Evolutionary conservation across 2,329 filamentous ascomycete species (phyloP).

Genomic region (Phialemonium atrogriseum): DNA sequence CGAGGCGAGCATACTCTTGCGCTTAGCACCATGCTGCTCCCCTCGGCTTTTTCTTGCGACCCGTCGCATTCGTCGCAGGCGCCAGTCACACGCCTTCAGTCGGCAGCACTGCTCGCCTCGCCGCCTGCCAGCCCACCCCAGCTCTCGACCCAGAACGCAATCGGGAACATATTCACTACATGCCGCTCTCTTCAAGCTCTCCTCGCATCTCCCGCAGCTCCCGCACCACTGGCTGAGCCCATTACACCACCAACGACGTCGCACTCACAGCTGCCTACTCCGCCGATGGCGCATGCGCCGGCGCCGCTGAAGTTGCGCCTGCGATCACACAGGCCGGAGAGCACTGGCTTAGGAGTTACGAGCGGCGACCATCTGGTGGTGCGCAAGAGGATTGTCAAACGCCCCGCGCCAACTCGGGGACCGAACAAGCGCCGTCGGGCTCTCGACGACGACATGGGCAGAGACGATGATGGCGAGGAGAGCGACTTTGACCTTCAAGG

Average conservation of each 20-base stretch:
- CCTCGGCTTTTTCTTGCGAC: slow-evolving; percentile 51
- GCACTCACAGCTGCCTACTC: slow-evolving; percentile 41
- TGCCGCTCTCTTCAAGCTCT: slow-evolving; percentile 55
- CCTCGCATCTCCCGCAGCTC: slow-evolving; percentile 34
- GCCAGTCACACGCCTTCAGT: slow-evolving; percentile 34
- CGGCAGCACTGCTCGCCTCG: slow-evolving; percentile 44
- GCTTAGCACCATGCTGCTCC: slow-evolving; percentile 53
- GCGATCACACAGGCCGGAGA: slow-evolving; percentile 33
- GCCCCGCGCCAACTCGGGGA: slow-evolving; percentile 32
- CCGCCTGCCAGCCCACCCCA: slow-evolving; percentile 50
- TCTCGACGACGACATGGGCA: slow-evolving; percentile 36
- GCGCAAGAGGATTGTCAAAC: slow-evolving; percentile 44
- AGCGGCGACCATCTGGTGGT: slow-evolving; percentile 22
- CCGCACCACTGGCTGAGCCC: slow-evolving; percentile 23
- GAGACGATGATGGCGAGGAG: slow-evolving; percentile 24
- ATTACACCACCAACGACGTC: slow-evolving; percentile 30
- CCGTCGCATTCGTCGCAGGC: slow-evolving; percentile 31
- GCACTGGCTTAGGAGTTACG: slow-evolving; percentile 5
- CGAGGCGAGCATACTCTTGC: too few species aligned
- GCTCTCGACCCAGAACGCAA: slow-evolving; percentile 33
- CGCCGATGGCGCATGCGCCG: slow-evolving; percentile 43
- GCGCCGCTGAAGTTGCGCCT: slow-evolving; percentile 47
- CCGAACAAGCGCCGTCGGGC: slow-evolving; percentile 45
- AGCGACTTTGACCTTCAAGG: slow-evolving; percentile 10
- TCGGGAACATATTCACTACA: slow-evolving; percentile 49